phyloP scores from a whole-genome alignment of 1,139 yeast species.

The Kodamaea plutei region DNA sequence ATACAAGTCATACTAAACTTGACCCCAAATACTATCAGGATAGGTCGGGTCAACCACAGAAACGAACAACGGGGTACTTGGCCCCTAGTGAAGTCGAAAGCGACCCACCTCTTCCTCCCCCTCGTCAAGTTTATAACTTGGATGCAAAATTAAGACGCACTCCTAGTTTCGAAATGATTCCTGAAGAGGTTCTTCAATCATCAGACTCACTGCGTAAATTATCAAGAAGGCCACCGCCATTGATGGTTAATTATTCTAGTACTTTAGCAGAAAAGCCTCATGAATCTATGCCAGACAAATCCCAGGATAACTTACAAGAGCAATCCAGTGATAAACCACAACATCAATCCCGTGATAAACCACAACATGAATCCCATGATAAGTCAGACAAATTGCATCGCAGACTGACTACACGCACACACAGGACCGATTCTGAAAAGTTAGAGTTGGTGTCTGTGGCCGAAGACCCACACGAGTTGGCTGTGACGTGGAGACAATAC shows the following conservation, averaged over 20 bases:
- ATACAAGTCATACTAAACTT: conserved; percentile 10
- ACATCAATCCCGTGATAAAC: background rate
- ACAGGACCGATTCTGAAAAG: background rate
- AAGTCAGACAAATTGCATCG: background rate
- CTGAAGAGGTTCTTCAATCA: background rate
- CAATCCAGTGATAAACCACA: background rate
- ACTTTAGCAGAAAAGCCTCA: background rate
- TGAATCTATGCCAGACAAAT: background rate
- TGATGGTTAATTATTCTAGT: background rate
- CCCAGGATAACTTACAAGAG: background rate
- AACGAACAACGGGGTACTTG: conserved; percentile 1
- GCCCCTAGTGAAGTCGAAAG: conserved; percentile 20
- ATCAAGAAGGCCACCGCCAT: background rate
- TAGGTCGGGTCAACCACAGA: conserved; percentile 7
- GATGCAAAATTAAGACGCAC: background rate
- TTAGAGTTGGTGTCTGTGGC: background rate
- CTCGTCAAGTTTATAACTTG: conserved; percentile 19
- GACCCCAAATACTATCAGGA: conserved; percentile 12
- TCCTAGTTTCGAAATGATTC: background rate
- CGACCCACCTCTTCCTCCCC: conserved; percentile 28
- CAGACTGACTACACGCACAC: background rate
- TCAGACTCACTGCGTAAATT: background rate
- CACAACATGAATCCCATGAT: background rate
- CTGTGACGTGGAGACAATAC: conserved; percentile 36
- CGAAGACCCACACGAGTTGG: conserved; percentile 12